Evolutionary conservation across 495 filamentous ascomycete species (phyloP), one percentile per base, ranked within the genome.

Genomic region (Aspergillus homomorphus): DNA sequence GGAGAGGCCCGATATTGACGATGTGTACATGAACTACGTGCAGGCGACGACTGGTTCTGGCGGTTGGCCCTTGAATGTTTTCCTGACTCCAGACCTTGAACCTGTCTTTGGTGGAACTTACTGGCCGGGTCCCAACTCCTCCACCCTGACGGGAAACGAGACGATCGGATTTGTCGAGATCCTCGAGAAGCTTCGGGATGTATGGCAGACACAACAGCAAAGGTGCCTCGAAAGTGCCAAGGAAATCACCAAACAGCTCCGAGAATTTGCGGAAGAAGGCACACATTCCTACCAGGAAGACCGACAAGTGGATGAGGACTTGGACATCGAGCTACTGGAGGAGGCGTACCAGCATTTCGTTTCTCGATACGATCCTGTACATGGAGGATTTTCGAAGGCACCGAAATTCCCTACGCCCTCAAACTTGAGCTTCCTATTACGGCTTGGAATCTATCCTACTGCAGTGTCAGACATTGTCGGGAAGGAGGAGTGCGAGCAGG

Each of bases 1-100:
- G 71, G 93, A 97, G 70, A 87, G 93, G 33, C 94, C 95, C 1
- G 92, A 98, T 69, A 84, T 98, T 63, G 94, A 98, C 68, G 87
- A 91, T 53, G 92, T 98, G 57, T 98, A 98, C 69, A 96, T 97
- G 89, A 96, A 96, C 74, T 98, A 95, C 75, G 90, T 95, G 28
- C 90, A 96, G 76, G 93, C 92, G 5, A 92, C 93, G 16, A 96
- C 87, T 38, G 91, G 91, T 19, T 91, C 87, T 1, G 95, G 92
- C 3, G 94, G 94, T 23, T 98, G 95, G 95, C 94, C 94, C 12
- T 79, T 98, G 46, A 98, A 97, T 69, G 90, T 97, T 20, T 98
- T 98, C 68, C 79, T 98, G 23, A 98, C 95, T 0, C 95, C 95
- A 0, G 85, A 93, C 63, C 81, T 98, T 6, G 88, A 96, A 60